phyloP scores from a whole-genome alignment of 1,139 yeast genomes.

The Diutina neorugosa region DNA sequence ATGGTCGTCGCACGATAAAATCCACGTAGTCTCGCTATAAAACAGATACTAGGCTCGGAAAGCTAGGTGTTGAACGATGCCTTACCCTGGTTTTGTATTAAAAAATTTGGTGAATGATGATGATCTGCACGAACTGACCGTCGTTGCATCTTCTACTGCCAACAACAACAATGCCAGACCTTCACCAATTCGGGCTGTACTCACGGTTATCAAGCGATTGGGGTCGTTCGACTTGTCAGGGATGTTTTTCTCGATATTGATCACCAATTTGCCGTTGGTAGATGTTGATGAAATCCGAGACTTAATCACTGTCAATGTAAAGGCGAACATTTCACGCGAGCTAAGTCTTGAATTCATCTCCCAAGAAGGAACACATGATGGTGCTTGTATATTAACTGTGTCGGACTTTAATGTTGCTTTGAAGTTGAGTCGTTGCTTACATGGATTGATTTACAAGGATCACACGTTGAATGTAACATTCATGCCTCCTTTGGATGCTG shows the following conservation, averaged over 20 bases:
- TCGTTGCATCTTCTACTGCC: neutral
- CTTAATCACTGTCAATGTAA: neutral
- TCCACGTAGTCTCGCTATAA: neutral
- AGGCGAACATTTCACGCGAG: neutral
- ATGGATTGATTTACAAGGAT: neutral
- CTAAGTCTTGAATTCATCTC: neutral
- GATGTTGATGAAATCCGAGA: neutral
- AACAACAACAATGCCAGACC: neutral
- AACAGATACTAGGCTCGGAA: neutral
- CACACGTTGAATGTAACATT: neutral
- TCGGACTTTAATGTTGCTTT: neutral
- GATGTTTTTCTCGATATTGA: neutral
- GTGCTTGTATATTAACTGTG: neutral
- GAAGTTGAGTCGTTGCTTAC: neutral
- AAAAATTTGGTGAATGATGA: neutral
- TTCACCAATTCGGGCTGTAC: neutral
- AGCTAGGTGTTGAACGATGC: too few relatives aligned
- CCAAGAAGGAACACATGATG: neutral
- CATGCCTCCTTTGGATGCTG: neutral
- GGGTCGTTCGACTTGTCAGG: neutral
- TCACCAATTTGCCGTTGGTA: neutral
- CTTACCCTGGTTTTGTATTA: too few relatives aligned
- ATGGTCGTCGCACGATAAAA: neutral
- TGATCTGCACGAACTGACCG: neutral
- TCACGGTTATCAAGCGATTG: neutral